phyloP scores from a whole-genome alignment of 306 rosid species.

The Quercus engelmannii region DNA sequence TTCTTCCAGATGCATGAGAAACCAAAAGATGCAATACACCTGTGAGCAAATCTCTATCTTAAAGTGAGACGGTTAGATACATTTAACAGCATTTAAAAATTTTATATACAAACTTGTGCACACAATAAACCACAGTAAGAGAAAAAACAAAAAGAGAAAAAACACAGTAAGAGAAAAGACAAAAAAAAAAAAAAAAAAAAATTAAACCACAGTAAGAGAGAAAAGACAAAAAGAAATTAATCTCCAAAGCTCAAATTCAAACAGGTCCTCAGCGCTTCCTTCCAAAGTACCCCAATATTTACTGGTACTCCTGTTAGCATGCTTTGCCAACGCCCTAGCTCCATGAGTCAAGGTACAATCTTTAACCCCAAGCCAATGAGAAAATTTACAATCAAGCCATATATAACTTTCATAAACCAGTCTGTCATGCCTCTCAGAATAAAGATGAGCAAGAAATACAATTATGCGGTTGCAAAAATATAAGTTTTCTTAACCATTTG shows the following conservation, averaged over 20 bases:
- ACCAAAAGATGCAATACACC: neutral
- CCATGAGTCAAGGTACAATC: conserved; percentile 53
- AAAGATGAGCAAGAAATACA: neutral
- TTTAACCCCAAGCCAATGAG: conserved; percentile 30
- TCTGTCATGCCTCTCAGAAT: neutral
- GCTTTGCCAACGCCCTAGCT: neutral
- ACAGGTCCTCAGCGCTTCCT: conserved; percentile 30
- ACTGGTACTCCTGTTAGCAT: no score
- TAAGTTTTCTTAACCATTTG: neutral
- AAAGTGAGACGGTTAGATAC: neutral
- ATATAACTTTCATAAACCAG: neutral
- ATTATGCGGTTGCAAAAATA: neutral
- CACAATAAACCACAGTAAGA: neutral
- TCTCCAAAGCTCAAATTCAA: conserved; percentile 9
- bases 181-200: no score
- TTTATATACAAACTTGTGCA: neutral
- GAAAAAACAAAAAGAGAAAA: no score
- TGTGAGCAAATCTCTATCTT: neutral
- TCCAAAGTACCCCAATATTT: no score
- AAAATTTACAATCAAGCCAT: conserved; percentile 7
- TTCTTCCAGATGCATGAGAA: neutral
- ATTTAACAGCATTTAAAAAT: conserved; percentile 4
- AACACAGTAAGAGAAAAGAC: no score
- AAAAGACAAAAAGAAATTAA: conserved; percentile 1
- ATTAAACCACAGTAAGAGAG: no score